Evolutionary conservation across 1,139 yeast genomes (phyloP), one percentile per base, ranked within the genome.

Genomic region (Pichia cactophila): DNA sequence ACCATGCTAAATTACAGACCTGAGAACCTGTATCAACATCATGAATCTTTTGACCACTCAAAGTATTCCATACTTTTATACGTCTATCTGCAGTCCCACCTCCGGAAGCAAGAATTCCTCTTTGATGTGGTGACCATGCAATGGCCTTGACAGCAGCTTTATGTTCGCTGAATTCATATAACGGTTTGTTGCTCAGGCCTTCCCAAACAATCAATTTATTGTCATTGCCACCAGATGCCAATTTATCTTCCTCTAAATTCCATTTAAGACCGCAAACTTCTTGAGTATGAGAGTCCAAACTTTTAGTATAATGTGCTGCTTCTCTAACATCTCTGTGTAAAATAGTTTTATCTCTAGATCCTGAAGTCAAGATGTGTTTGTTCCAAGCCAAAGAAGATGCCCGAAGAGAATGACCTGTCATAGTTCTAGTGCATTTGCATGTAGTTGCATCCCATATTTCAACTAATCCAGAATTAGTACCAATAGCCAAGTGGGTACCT

Each of bases 391-490:
- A 71, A 4, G 97, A 81, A 41, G 95, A 83, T 0, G 86, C 96
- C 53, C 98, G 74, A 47, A 84, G 77, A 37, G 79, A 73, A 69
- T 92, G 99, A 4, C 98, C 98, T 2, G 92, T 77, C 92, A 94
- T 86, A 11, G 95, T 83, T 55, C 98, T 75, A 11, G 90, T 80
- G 59, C 95, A 83, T 65, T 86, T 84, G 54, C 80, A 76, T 48
- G 83, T 82, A n/a, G 86, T 80, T 1, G 92, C 95, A 66, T 94
- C 98, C 95, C 97, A 92, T 26, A 92, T 88, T 62, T 90, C 96
- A 5, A 92, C 97, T 41, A 83, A 64, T 1, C 98, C 98, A 45
- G 80, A 75, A 50, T 79, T 76, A 1, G 97, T 88, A 4, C 99
- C 99, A 12, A 92, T 81, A 0, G 98, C 97, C 43, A 92, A 64